Evolutionary conservation across 345 rosid genomes (phyloP), one percentile per base, ranked within the genome.

Genomic region (Eucalyptus marginata): DNA sequence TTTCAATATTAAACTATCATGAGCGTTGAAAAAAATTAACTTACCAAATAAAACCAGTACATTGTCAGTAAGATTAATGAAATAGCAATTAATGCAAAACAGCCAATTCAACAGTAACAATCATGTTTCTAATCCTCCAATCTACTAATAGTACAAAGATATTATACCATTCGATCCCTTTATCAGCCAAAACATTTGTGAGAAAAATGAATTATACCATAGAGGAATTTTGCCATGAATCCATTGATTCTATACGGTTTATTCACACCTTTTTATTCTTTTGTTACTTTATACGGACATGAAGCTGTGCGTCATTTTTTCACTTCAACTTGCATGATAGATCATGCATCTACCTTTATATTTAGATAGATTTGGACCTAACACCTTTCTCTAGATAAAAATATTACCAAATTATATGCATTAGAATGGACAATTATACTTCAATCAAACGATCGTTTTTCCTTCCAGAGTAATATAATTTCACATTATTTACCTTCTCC

Each of bases 401-500:
- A 36, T 71, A 36, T 71, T 18, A 71, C 44, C 44, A 71, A 71
- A 6, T 33, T 68, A 33, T 76, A 76, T 76, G 83, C 83, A 40
- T 76, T 36, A 71, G 83, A n/a, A 64, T 64, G 27, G 27, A 76
- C 27, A 76, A 76, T 40, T 76, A 76, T 20, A 56, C 47, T 86
- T 86, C 58, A 36, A 13, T 13, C 10, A 10, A 64, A 43, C 12
- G 27, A 76, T 66, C n/a, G 76, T 49, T 46, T 46, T 36, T 88
- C 47, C 44, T 71, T 40, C 29, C 51, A 86, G 46, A 20, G 33
- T 86, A 87, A 79, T 56, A 44, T 62, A 86, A 85, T 50, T 87
- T 36, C 66, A 86, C 50, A 64, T n/a, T 29, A 40, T 20, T 89
- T 90, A 93, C 99, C 99, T 98, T 98, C 99, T 90, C 99, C 99